Percentiles rank a stretch among this genome's conserved stretches.
Evolutionary conservation across 306 rosid genomes (phyloP).

Genomic region (Citrullus colocynthis): DNA sequence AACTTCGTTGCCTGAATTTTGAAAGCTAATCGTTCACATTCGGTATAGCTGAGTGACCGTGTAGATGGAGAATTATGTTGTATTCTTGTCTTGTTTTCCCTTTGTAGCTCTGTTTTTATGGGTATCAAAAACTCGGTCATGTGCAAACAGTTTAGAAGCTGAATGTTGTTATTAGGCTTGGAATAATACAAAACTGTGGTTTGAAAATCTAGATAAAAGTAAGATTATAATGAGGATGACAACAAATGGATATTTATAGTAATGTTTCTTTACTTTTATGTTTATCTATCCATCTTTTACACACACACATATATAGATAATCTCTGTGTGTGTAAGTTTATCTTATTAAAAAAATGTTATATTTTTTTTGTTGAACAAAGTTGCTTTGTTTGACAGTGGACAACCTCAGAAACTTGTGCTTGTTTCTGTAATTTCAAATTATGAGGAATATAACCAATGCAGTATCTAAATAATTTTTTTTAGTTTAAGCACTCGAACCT

Average conservation of each 20-base stretch:
- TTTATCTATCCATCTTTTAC: too few species aligned
- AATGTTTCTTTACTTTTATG: background rate
- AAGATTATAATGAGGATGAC: background rate
- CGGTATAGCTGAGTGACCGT: background rate
- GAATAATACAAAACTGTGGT: constrained; percentile 3
- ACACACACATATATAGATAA: background rate
- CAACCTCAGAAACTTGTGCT: background rate
- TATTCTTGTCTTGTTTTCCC: constrained; percentile 5
- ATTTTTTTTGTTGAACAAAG: background rate
- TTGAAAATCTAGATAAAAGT: background rate
- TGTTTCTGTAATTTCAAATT: background rate
- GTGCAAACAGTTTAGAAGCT: constrained; percentile 1
- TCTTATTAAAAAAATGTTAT: too few species aligned
- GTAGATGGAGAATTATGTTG: background rate
- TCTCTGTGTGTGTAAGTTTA: too few species aligned
- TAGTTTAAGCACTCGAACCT: too few species aligned
- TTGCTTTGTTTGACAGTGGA: background rate
- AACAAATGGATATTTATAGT: background rate
- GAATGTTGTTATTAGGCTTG: constrained; percentile 7
- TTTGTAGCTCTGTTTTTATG: background rate
- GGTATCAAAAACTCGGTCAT: background rate
- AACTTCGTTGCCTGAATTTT: constrained; percentile 1
- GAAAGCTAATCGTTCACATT: background rate
- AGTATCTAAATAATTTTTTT: background rate
- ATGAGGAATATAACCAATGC: background rate